Base-by-base conservation (phyloP, 257 asterid genomes). In the Plantago major region DNA sequence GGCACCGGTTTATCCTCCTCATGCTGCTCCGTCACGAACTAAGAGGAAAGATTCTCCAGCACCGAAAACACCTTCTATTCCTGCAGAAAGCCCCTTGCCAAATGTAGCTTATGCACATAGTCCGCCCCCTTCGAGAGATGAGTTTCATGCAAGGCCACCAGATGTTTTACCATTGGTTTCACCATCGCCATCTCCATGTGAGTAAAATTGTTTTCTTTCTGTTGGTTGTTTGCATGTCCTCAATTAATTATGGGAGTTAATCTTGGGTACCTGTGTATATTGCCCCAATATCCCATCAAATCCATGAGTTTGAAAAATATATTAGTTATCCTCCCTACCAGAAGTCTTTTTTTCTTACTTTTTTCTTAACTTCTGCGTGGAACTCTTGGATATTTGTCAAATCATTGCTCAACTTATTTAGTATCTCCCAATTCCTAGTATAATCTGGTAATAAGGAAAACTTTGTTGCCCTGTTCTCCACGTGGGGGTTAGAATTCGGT, bases 121-220 rank as follows among this genome's bases (percentile, higher is more conserved):
- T 60, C 82, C 28, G 4, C 82, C 96, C 54, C 96, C 97, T 54
- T 68, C 87, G 17, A 74, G 18, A 70, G 65, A 79, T 54, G 84
- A 56, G 55, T 42, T 52, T 63, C 74, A 62, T 60, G 86, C 79
- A 51, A 72, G 79, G 68, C 83, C 83, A 11, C 83, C 84, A 11
- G 76, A 77, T 63, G 62, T 67, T 60, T 62, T 78, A 76, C 76
- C 86, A 60, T 63, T 84, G 6, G 64, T 65, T 63, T 78, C 95
- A 17, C 87, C 88, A n/a, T 71, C 81, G 15, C 77, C 78, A 18
- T 83, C 91, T 64, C 79, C 93, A 76, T 83, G 99, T 89, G 71
- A 89, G 99, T 78, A 69, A 11, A 11, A 22, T 46, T 16, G 45
- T 38, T 14, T 14, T 42, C 42, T 18, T 56, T 22, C 10, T 8